phyloP scores from a whole-genome alignment of 2,329 filamentous ascomycete genomes.

The Calonectria fujianensis region DNA sequence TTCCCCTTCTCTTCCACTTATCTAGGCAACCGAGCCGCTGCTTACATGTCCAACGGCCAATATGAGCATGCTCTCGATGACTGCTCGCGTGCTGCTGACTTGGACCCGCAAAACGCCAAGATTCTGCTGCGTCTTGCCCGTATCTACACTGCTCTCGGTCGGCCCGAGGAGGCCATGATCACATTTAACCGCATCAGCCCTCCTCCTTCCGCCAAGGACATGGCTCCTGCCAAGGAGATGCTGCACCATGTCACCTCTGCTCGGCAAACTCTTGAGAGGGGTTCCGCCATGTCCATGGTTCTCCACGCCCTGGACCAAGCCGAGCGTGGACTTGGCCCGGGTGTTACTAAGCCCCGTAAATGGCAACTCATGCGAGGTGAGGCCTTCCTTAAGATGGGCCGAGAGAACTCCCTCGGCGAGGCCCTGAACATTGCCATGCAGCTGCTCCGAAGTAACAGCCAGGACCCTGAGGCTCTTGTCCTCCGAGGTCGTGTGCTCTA shows the following conservation, averaged over 20 bases:
- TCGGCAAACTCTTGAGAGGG: conserved; percentile 83
- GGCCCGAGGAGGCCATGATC: conserved; percentile 89
- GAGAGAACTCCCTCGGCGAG: conserved; percentile 90
- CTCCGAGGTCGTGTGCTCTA: conserved; percentile 92
- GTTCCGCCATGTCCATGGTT: conserved; percentile 91
- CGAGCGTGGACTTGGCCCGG: conserved; percentile 83
- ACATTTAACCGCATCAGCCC: conserved; percentile 89
- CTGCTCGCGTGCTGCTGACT: conserved; percentile 85
- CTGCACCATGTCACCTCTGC: conserved; percentile 86
- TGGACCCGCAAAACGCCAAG: conserved; percentile 91
- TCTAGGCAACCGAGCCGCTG: conserved; percentile 94
- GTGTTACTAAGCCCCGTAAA: conserved; percentile 89
- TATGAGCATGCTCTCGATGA: conserved; percentile 90
- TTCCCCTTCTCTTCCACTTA: conserved; percentile 92
- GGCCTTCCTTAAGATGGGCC: conserved; percentile 94
- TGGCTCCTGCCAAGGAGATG: conserved; percentile 89
- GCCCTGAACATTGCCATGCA: conserved; percentile 95
- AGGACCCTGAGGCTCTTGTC: conserved; percentile 95
- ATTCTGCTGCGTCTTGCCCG: conserved; percentile 91
- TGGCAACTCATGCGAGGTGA: conserved; percentile 96
- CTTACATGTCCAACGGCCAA: conserved; percentile 90
- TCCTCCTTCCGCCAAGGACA: conserved; percentile 88
- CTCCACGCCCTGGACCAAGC: conserved; percentile 94
- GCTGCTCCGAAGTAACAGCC: conserved; percentile 88
- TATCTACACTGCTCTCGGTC: conserved; percentile 90